Percentiles rank a stretch among this genome's conserved stretches.
Evolutionary conservation across 495 filamentous ascomycete species (phyloP).

Genomic region (Penicillium diatomitis): DNA sequence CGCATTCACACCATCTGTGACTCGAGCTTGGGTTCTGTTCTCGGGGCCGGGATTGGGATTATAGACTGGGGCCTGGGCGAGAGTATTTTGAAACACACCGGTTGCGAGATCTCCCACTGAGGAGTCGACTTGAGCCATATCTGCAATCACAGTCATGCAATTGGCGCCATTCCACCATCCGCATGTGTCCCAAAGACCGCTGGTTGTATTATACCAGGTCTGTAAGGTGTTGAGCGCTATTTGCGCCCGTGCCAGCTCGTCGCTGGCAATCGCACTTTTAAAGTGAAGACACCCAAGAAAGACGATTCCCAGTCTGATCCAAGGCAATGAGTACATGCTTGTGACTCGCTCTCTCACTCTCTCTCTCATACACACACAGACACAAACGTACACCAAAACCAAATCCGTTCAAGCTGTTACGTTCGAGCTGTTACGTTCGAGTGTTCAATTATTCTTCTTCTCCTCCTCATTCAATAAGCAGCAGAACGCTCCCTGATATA

Average conservation of each 20-base stretch:
- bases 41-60: constrained; percentile 19
- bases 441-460: too few relatives aligned
- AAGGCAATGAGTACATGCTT: too few relatives aligned
- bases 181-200: constrained; percentile 55
- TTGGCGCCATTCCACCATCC: constrained; percentile 78
- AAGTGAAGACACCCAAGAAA: background rate
- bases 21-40: constrained; percentile 1
- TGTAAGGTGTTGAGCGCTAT: constrained; percentile 45
- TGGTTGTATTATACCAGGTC: constrained; percentile 50
- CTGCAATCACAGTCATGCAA: constrained; percentile 51
- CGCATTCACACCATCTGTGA: constrained; percentile 9
- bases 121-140: constrained; percentile 45
- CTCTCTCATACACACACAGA: too few relatives aligned
- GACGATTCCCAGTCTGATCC: too few relatives aligned
- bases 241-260: constrained; percentile 29
- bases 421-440: too few relatives aligned
- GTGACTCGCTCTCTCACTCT: too few relatives aligned
- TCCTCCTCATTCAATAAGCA: too few relatives aligned
- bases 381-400: too few relatives aligned
- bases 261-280: constrained; percentile 8
- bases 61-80: constrained; percentile 17
- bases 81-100: constrained; percentile 37
- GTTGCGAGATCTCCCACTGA: constrained; percentile 18
- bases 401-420: too few relatives aligned
- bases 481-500: too few relatives aligned